Conservation (phyloP, 176 grass and related monocot genomes). For the Oryza glaberrima region DNA sequence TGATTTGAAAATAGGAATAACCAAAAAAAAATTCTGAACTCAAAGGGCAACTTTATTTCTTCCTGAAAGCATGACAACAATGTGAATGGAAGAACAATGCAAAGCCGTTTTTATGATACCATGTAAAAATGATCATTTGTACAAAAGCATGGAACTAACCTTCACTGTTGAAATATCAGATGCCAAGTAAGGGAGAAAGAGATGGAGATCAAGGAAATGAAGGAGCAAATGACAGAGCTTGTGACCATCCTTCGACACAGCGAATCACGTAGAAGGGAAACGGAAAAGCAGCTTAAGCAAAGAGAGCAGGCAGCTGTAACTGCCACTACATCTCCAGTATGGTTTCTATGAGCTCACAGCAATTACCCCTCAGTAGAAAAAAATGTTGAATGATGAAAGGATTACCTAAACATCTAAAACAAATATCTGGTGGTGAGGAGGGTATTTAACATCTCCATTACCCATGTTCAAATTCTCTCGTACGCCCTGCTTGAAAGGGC, state of each 20-base stretch:
- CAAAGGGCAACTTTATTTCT: neutral
- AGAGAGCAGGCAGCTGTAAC: constrained; percentile 65
- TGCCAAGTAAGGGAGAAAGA: constrained; percentile 83
- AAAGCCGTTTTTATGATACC: neutral
- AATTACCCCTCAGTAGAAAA: neutral
- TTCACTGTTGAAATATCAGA: constrained; percentile 50
- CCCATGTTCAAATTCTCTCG: neutral
- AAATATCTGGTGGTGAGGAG: neutral
- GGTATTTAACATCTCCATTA: neutral
- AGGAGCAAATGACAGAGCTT: constrained; percentile 94
- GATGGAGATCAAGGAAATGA: constrained; percentile 85
- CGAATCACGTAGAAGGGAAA: constrained; percentile 80
- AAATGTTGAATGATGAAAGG: neutral
- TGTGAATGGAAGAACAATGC: neutral
- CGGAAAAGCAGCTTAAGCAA: constrained; percentile 82
- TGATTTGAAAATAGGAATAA: neutral
- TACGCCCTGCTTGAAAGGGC: neutral
- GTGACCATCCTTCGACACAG: constrained; percentile 81
- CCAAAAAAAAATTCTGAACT: neutral
- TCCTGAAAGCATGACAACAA: neutral
- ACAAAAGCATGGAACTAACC: constrained; percentile 6
- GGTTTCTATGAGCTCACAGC: constrained; percentile 40
- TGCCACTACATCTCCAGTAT: constrained; percentile 64
- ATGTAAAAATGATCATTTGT: neutral
- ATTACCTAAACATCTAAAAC: constrained; percentile 13